Evolutionary conservation across 768 basidiomycete genomes (phyloP), one percentile per base, ranked within the genome.

Genomic region (Leucogyrophana mollusca): DNA sequence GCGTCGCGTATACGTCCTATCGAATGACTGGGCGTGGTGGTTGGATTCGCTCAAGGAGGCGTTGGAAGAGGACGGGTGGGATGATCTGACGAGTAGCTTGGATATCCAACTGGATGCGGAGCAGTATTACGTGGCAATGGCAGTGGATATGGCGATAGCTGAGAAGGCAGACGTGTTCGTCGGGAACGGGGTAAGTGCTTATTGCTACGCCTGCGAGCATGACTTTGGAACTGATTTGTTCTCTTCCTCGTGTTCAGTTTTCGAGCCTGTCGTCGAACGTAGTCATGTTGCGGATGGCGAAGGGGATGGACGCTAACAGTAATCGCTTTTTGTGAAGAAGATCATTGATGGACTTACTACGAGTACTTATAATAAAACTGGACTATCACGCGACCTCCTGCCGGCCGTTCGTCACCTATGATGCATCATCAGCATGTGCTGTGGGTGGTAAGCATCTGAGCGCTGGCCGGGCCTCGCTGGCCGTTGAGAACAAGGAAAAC

Each of bases 91-190:
- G 44, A 74, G 69, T 9, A 76, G 70, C 11, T 48, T 63, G 6
- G 73, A 75, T 25, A 38, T 70, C n/a, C 51, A 50, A 34, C 58
- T 83, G 20, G 76, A 73, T 46, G 49, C 62, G 27, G 73, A 71
- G 39, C 79, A 83, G 56, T 59, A 54, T 11, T 60, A 76, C 11
- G 76, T 82, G 3, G 67, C 64, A 20, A 74, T 73, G 57, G 79
- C 78, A 1, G 71, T 82, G 30, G 81, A 83, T 56, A 83, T 83
- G 81, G 77, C 73, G 9, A 71, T 83, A 20, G 82, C 77, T 1
- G 71, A 77, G 56, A 64, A 67, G 39, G 79, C 79, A 1, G 77
- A 82, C 53, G 76, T 81, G 34, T 83, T 82, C 55, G 63, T 83
- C 6, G 82, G 81, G 0, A 83, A 82, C 52, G 80, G 81, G 46